Evolutionary conservation across 2,329 filamentous ascomycete species (phyloP).

Genomic region (Zopfia rhizophila): DNA sequence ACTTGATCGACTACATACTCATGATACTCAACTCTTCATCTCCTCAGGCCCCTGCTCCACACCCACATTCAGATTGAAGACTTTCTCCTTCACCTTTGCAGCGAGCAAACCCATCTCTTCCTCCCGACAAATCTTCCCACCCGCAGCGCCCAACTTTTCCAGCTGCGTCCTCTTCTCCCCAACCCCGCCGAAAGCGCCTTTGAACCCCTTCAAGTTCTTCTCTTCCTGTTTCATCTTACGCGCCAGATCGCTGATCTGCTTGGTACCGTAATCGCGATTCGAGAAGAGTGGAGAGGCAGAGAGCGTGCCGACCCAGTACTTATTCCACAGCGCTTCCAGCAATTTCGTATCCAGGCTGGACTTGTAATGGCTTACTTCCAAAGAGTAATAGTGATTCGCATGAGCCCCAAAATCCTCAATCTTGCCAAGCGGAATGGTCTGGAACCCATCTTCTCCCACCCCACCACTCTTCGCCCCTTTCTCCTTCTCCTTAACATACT

Average conservation of each 20-base stretch:
- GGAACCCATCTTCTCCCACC: conserved; percentile 68
- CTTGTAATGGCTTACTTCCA: conserved; percentile 95
- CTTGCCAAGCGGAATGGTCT: conserved; percentile 89
- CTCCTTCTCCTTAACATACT: conserved; percentile 64
- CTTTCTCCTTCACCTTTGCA: conserved; percentile 69
- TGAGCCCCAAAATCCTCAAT: conserved; percentile 96
- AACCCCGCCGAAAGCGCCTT: conserved; percentile 29
- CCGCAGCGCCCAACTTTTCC: conserved; percentile 69
- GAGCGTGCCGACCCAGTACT: conserved; percentile 98
- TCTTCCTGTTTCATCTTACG: conserved; percentile 80
- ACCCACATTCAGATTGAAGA: conserved; percentile 58
- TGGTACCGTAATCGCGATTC: conserved; percentile 91
- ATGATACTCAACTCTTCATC: conserved; percentile 40
- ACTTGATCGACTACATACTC: too few relatives aligned
- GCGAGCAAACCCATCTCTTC: conserved; percentile 72
- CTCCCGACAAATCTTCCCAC: conserved; percentile 69
- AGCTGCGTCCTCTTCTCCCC: conserved; percentile 60
- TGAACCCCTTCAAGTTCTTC: conserved; percentile 48
- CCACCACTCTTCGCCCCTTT: conserved; percentile 50
- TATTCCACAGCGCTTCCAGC: conserved; percentile 93
- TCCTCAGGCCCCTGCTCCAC: conserved; percentile 36
- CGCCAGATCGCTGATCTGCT: conserved; percentile 89
- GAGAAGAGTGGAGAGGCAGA: conserved; percentile 90
- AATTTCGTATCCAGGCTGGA: conserved; percentile 88
- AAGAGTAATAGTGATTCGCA: conserved; percentile 86